Conservation (phyloP, 2,329 filamentous ascomycete genomes). For the Ophiocordyceps camponoti-floridani region DNA sequence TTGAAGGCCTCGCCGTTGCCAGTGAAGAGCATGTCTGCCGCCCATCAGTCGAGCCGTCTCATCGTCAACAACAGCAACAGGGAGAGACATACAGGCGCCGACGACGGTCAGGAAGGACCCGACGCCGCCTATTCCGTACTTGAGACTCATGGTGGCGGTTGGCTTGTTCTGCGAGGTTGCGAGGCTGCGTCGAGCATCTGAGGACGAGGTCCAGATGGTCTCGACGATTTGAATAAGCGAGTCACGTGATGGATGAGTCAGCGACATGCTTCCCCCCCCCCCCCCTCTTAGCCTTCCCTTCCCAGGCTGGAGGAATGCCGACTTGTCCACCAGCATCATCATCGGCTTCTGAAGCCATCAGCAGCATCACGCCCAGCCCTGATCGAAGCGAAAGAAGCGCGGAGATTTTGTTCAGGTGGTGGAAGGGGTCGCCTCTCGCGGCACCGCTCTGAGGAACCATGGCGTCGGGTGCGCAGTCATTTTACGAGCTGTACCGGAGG, state of each 20-base stretch:
- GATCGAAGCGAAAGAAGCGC: too few species aligned
- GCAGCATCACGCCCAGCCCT: too few species aligned
- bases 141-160: slow-evolving; percentile 44
- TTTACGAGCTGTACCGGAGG: slow-evolving; percentile 93
- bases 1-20: slow-evolving; percentile 93
- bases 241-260: not conserved
- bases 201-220: too few species aligned
- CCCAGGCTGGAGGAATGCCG: too few species aligned
- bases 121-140: slow-evolving; percentile 51
- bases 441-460: slow-evolving; percentile 12
- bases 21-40: slow-evolving; percentile 91
- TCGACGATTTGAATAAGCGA: not conserved
- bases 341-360: too few species aligned
- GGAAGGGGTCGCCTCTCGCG: not conserved
- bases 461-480: slow-evolving; percentile 35
- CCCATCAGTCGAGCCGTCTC: slow-evolving; percentile 2
- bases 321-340: too few species aligned
- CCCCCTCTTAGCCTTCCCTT: too few species aligned
- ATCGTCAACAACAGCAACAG: not conserved
- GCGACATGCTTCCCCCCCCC: not conserved
- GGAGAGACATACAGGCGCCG: slow-evolving; percentile 50
- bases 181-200: not conserved
- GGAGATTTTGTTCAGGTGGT: not conserved
- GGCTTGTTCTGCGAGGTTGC: slow-evolving; percentile 1
- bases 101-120: slow-evolving; percentile 52